Evolutionary conservation across 768 basidiomycete genomes (phyloP).

Genomic region (Lyophyllum decastes): DNA sequence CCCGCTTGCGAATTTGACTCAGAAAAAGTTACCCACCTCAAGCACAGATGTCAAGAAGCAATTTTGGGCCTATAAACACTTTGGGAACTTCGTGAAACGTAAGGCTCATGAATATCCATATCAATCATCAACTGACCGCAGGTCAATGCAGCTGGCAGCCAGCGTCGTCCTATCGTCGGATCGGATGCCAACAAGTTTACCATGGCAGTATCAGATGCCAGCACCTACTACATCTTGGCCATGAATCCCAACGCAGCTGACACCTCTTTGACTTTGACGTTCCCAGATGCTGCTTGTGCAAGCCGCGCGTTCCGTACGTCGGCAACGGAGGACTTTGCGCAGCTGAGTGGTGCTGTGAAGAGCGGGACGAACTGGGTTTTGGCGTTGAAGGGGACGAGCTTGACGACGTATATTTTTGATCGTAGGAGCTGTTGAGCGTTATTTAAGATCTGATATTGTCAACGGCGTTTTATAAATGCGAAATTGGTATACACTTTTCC

Average conservation of each 20-base stretch:
- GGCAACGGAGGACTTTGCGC: constrained; percentile 34
- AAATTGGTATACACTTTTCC: not conserved
- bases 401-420: constrained; percentile 36
- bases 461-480: not conserved
- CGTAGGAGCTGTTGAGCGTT: constrained; percentile 15
- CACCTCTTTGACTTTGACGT: constrained; percentile 30
- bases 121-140: not conserved
- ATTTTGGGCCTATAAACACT: constrained; percentile 41
- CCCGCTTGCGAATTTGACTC: not conserved
- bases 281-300: constrained; percentile 34
- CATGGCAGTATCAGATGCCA: constrained; percentile 31
- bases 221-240: constrained; percentile 30
- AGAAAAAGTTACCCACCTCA: not conserved
- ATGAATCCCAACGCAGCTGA: constrained; percentile 34
- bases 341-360: constrained; percentile 24
- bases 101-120: constrained; percentile 1
- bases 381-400: constrained; percentile 30
- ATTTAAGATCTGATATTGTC: not conserved
- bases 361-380: constrained; percentile 28
- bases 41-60: constrained; percentile 36
- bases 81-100: constrained; percentile 43
- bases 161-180: constrained; percentile 32
- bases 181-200: constrained; percentile 31
- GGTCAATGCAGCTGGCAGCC: constrained; percentile 34
- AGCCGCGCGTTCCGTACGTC: constrained; percentile 31